These are phyloP conservation scores for Tremellales sp. DNA, from an alignment of 1,284 basidiomycete species.

Conservation along the genomic window DNA sequence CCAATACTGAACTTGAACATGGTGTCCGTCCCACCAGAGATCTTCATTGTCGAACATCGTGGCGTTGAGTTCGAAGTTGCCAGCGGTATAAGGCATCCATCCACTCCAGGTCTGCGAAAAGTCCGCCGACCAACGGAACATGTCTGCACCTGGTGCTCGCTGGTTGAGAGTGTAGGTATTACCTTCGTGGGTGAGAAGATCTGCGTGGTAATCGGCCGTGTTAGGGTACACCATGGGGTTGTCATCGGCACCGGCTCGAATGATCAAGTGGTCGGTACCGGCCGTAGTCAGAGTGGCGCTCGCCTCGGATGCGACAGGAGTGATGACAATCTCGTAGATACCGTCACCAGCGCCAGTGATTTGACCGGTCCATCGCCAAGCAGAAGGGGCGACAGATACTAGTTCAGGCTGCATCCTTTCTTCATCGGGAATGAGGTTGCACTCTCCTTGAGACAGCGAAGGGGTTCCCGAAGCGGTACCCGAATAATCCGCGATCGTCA, in stretches of 20 bases:
- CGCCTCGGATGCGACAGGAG: slow-evolving; percentile 48
- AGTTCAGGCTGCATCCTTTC: slow-evolving; percentile 53
- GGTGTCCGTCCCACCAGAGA: slow-evolving; percentile 75
- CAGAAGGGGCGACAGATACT: slow-evolving; percentile 58
- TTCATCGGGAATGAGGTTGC: slow-evolving; percentile 30
- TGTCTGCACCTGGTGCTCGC: slow-evolving; percentile 77
- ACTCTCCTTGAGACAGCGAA: slow-evolving; percentile 47
- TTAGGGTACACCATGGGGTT: slow-evolving; percentile 80
- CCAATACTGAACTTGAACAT: slow-evolving; percentile 87
- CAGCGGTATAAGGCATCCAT: slow-evolving; percentile 71
- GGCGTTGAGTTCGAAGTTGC: slow-evolving; percentile 59
- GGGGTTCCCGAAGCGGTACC: slow-evolving; percentile 61
- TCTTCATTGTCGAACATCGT: slow-evolving; percentile 55
- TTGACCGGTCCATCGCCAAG: slow-evolving; percentile 69
- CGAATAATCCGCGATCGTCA: slow-evolving; percentile 61
- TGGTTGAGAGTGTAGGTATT: slow-evolving; percentile 71
- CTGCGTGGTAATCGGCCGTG: slow-evolving; percentile 60
- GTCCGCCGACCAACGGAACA: slow-evolving; percentile 76
- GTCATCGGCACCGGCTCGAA: slow-evolving; percentile 67
- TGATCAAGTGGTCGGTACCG: slow-evolving; percentile 63
- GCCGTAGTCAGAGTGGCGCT: slow-evolving; percentile 24
- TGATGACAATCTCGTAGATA: slow-evolving; percentile 65
- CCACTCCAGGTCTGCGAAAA: slow-evolving; percentile 78
- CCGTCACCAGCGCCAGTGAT: slow-evolving; percentile 71
- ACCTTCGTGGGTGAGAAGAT: slow-evolving; percentile 59